Base-by-base conservation (phyloP, 805 yeast genomes). In the Candida dajiaensis region DNA sequence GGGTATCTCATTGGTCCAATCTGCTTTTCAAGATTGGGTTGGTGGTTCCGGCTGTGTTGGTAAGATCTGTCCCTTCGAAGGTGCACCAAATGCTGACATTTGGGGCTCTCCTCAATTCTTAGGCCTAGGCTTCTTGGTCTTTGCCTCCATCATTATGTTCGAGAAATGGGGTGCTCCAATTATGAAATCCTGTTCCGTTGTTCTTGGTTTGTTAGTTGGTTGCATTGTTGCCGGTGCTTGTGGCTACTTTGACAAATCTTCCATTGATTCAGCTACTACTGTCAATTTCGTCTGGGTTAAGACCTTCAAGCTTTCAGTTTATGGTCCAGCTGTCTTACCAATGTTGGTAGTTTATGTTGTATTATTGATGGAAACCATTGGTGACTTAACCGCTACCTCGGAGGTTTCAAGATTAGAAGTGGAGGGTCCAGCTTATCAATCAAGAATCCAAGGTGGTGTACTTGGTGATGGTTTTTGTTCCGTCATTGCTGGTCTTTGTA, bases 81-180 rank as follows among this genome's bases (percentile, higher is more conserved):
- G 71, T 38, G 83, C 82, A 40, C 83, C 82, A 28, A 78, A 74
- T 57, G 70, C 74, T 16, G 73, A 77, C 42, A 74, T 75, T 5
- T 89, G 92, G 90, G 97, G 97, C 4, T 79, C 90, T 13, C 95
- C 96, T n/a, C 77, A 82, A 61, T 89, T 83, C 61, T 68, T 89
- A 54, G 97, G 97, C 41, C 72, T 89, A 31, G 97, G 97, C 2
- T 88, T 89, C 72, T 68, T 84, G 28, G 96, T 89, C 10, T 87
- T 78, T 59, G 72, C 79, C 25, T 70, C 89, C 6, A 88, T 89
- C 58, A 74, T 89, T 49, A 50, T 87, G 36, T 77, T 84, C 57
- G 97, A 89, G 65, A 80, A 80, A 64, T 89, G 86, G 77, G 97
- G 97, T 35, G 80, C 97, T 12, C 97, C 97, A 46, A 85, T 89